Evolutionary conservation across 2,329 filamentous ascomycete genomes (phyloP).

Genomic region (Colletotrichum aenigma): DNA sequence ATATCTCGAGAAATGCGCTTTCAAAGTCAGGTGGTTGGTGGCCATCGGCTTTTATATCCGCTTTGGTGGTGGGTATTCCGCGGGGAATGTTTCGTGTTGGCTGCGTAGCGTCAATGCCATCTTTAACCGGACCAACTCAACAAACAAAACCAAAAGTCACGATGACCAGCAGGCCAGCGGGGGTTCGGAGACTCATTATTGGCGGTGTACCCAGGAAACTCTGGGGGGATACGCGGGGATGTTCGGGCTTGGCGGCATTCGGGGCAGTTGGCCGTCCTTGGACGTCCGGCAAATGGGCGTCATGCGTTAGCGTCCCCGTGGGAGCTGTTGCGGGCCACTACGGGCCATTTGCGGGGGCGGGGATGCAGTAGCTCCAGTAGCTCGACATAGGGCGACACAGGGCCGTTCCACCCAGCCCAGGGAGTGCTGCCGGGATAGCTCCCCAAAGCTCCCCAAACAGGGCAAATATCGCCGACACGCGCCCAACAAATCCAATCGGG

Average conservation of each 20-base stretch:
- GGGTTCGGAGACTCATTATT: background rate
- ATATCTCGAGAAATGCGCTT: background rate
- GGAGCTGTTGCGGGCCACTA: background rate
- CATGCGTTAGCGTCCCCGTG: background rate
- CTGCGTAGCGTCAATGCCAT: background rate
- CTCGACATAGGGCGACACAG: background rate
- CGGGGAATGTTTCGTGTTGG: background rate
- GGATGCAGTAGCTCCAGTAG: background rate
- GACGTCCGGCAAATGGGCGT: background rate
- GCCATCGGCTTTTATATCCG: background rate
- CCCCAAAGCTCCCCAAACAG: slow-evolving; percentile 3
- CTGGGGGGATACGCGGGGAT: background rate
- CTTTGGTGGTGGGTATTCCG: background rate
- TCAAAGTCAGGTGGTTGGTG: background rate
- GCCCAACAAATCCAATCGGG: slow-evolving; percentile 7
- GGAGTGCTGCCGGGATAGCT: background rate
- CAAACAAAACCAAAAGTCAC: background rate
- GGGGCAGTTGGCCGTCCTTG: slow-evolving; percentile 7
- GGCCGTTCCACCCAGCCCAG: background rate
- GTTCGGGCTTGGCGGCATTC: background rate
- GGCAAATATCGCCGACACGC: slow-evolving; percentile 11
- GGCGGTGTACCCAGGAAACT: background rate
- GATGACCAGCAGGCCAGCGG: background rate
- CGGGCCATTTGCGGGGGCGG: slow-evolving; percentile 6
- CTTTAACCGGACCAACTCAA: background rate